These are phyloP conservation scores for Claviceps sp. DNA, from an alignment of 2,329 filamentous ascomycete genomes.

Conservation along the genomic window DNA sequence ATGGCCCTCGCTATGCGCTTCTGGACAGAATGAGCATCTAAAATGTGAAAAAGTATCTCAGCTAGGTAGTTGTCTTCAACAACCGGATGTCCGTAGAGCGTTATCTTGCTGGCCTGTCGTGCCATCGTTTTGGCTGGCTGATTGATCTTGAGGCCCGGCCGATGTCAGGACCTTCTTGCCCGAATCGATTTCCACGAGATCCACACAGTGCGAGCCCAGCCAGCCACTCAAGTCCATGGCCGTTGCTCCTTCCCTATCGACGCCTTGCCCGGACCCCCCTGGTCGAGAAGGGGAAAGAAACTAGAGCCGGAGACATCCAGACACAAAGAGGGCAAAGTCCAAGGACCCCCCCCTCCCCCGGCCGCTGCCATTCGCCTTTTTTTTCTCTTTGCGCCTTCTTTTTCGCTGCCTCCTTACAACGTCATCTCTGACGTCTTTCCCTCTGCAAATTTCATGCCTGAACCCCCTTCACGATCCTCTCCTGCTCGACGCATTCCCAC, in stretches of 20 bases:
- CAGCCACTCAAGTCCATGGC: conserved; percentile 1
- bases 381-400: conserved; percentile 23
- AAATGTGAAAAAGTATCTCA: too few relatives aligned
- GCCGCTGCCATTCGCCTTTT: conserved; percentile 17
- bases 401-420: conserved; percentile 23
- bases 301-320: background rate
- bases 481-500: conserved; percentile 17
- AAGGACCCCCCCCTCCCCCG: conserved; percentile 3
- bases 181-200: background rate
- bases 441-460: conserved; percentile 21
- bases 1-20: background rate
- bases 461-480: conserved; percentile 22
- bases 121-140: background rate
- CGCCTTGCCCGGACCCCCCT: background rate
- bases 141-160: conserved; percentile 2
- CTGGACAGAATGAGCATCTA: background rate
- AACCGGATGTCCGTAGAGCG: background rate
- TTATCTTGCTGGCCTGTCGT: background rate
- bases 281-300: background rate
- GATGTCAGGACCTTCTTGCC: conserved; percentile 2
- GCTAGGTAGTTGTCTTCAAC: background rate
- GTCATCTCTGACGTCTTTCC: conserved; percentile 36
- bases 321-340: background rate
- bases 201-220: conserved; percentile 4
- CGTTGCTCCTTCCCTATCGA: conserved; percentile 2